Conservation (phyloP, 805 yeast species). For the Nakazawaea anatomiae region DNA sequence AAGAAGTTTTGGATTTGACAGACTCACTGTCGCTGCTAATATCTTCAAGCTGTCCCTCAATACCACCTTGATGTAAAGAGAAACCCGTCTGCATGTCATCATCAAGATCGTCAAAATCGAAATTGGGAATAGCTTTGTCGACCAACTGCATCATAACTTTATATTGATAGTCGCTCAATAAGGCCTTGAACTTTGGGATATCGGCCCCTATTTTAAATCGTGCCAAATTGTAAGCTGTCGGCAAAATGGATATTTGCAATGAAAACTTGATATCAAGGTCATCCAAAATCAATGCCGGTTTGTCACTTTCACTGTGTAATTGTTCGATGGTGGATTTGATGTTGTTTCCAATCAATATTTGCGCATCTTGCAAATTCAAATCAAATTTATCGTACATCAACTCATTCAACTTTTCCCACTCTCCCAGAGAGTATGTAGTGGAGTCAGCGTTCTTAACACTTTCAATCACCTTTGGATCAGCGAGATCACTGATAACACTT, state of each 20-base stretch:
- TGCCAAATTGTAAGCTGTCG: conserved; percentile 71
- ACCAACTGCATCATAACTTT: conserved; percentile 77
- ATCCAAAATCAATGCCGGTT: conserved; percentile 63
- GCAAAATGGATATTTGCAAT: conserved; percentile 80
- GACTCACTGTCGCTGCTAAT: conserved; percentile 15
- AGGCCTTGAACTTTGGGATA: conserved; percentile 64
- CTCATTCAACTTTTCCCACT: conserved; percentile 69
- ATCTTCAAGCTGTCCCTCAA: conserved; percentile 10
- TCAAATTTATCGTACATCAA: conserved; percentile 88
- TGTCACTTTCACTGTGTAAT: conserved; percentile 41
- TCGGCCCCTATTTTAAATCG: conserved; percentile 69
- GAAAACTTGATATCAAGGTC: conserved; percentile 67
- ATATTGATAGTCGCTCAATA: conserved; percentile 85
- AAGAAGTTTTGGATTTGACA: conserved; percentile 13
- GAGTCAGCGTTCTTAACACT: conserved; percentile 59
- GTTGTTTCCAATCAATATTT: conserved; percentile 78
- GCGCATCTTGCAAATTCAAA: conserved; percentile 76
- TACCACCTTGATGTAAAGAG: conserved; percentile 13
- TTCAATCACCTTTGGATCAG: conserved; percentile 59
- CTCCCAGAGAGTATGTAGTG: conserved; percentile 38
- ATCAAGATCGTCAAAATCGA: conserved; percentile 29
- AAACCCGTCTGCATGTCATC: conserved; percentile 29
- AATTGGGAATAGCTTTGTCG: conserved; percentile 58
- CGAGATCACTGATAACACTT: conserved; percentile 74
- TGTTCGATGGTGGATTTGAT: conserved; percentile 74